A percentile compares a stretch with the other conserved stretches of the same genome.
Conservation (phyloP, 371 early-diverging fungal genomes). For the Mucor lusitanicus region DNA sequence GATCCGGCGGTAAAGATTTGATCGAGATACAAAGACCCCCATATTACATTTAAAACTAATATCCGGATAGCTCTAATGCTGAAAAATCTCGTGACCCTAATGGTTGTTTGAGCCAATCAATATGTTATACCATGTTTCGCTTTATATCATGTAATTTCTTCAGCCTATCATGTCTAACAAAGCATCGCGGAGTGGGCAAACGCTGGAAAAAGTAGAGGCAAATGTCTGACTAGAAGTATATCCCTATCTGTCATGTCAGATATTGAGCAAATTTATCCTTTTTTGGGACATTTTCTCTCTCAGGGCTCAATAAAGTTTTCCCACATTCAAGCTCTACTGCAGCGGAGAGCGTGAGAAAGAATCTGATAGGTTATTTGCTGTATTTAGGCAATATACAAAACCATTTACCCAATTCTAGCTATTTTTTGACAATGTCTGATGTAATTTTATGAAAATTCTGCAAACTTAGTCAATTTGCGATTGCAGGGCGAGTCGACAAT, state of each 20-base stretch:
- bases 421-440: neutral
- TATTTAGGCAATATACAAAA: neutral
- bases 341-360: neutral
- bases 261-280: neutral
- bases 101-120: neutral
- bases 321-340: neutral
- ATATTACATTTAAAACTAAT: neutral
- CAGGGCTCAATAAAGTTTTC: neutral
- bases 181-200: too few relatives aligned
- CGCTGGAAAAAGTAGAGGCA: too few relatives aligned
- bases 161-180: too few relatives aligned
- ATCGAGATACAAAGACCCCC: neutral
- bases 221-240: neutral
- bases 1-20: neutral
- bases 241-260: neutral
- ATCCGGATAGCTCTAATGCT: neutral
- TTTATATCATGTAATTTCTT: neutral
- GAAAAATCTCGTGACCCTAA: neutral
- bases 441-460: too few relatives aligned
- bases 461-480: too few relatives aligned
- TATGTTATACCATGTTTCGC: neutral
- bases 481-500: too few relatives aligned
- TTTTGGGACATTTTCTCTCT: neutral
- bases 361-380: neutral
- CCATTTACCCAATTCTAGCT: neutral